A percentile compares a stretch with the other conserved stretches of the same genome.
Conservation (phyloP, 2,329 filamentous ascomycete genomes). For the Ophiostoma triangulosporum region DNA sequence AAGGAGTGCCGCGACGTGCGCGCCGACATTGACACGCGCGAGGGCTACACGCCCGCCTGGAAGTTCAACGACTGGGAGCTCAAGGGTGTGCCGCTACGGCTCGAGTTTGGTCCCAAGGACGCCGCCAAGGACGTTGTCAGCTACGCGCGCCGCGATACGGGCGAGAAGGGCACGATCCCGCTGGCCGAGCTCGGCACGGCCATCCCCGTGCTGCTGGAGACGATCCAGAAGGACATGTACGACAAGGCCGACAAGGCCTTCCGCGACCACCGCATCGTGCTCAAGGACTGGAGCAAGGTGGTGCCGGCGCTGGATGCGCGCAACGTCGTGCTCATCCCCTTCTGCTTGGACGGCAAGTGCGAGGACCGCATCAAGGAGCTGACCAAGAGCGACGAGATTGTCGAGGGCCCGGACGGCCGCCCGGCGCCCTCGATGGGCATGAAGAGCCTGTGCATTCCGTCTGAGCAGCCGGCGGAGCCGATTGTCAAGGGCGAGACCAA, state of each 20-base stretch:
- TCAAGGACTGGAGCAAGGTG: conserved; percentile 85
- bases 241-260: conserved; percentile 64
- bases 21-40: conserved; percentile 68
- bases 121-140: conserved; percentile 73
- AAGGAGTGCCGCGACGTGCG: conserved; percentile 53
- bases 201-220: conserved; percentile 71
- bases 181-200: conserved; percentile 59
- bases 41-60: conserved; percentile 87
- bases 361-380: conserved; percentile 93
- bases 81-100: conserved; percentile 82
- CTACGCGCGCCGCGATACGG: conserved; percentile 75
- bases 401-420: conserved; percentile 36
- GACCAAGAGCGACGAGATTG: conserved; percentile 58
- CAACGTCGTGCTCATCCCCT: conserved; percentile 85
- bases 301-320: conserved; percentile 79
- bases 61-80: conserved; percentile 99
- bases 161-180: conserved; percentile 67
- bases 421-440: conserved; percentile 46
- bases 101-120: conserved; percentile 95
- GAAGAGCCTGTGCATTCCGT: conserved; percentile 63
- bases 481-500: conserved; percentile 71
- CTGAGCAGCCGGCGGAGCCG: conserved; percentile 71
- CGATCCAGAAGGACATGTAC: conserved; percentile 76
- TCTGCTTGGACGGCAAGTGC: conserved; percentile 69
- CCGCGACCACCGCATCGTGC: conserved; percentile 62